Base-by-base conservation (phyloP, 2,329 filamentous ascomycete genomes). In the Tricladium varicosporioides region DNA sequence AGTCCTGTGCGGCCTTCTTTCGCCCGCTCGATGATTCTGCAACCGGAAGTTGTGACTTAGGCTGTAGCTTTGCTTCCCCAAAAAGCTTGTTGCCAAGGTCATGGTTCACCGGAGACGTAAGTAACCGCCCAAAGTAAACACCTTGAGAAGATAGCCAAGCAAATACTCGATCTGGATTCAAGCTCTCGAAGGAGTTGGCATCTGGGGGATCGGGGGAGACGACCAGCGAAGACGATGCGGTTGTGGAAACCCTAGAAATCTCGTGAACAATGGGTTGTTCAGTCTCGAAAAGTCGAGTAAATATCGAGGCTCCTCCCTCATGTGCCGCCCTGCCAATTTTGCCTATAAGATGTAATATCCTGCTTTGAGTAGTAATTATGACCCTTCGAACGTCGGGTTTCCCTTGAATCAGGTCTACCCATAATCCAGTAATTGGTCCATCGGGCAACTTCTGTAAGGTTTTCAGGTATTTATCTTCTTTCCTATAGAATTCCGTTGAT, bases 391-490 rank as follows among this genome's bases (percentile, higher is more conserved):
- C 73, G 65, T 97, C 92, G 7, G 83, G 74, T 63, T 84, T 79
- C n/a, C 84, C 40, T 78, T 76, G 33, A 42, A 96, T 75, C 40
- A 82, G 78, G 67, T 97, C 93, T 9, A 88, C 87, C 85, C 91
- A 96, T 14, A 97, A 70, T 1, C 94, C 94, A 0, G 89, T 91
- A 36, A 97, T 83, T 0, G 92, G 85, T 0, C 88, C 90, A 71
- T 96, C 92, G 1, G 87, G 83, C 7, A 92, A 81, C 70, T 88
- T 92, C 71, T 92, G 92, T 16, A 99, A 81, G 36, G 81, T 83
- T 72, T 93, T 93, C 59, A 96, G 75, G 71, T 96, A 96, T 73
- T 91, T 92, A 72, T 99, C 94, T 73, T 97, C 92, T 69, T 93
- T 89, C 64, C 91, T 84, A 74, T 97, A 97, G 74, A 97, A 97